A percentile compares a stretch with the other conserved stretches of the same genome.
These are phyloP conservation scores for Escovopsis weberi DNA, from an alignment of 2,329 filamentous ascomycete species.

Conservation along the genomic window DNA sequence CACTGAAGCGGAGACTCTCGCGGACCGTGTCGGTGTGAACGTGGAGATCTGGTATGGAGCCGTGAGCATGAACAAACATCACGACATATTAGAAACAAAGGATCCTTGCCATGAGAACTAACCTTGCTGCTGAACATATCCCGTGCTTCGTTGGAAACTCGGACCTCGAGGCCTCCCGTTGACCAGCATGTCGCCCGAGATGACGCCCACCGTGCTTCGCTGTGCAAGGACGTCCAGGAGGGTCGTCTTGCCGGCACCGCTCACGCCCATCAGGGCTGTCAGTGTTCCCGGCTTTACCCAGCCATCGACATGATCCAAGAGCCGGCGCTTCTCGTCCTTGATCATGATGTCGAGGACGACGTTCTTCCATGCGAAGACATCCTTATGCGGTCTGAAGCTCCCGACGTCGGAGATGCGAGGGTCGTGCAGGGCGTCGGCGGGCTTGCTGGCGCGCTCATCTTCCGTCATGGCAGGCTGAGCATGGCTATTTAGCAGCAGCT, in stretches of 20 bases:
- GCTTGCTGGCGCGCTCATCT: slow-evolving; percentile 15
- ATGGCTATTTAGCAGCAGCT: slow-evolving; percentile 18
- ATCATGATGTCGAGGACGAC: slow-evolving; percentile 60
- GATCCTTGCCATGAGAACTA: slow-evolving; percentile 1
- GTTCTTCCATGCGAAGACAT: slow-evolving; percentile 65
- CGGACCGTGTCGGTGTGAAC: slow-evolving; percentile 39
- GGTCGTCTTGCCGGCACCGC: slow-evolving; percentile 29
- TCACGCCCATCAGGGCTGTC: slow-evolving; percentile 61
- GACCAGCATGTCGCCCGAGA: slow-evolving; percentile 52
- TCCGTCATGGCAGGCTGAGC: slow-evolving; percentile 15
- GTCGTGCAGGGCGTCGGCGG: not conserved
- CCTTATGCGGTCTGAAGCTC: slow-evolving; percentile 28
- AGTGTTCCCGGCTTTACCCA: slow-evolving; percentile 85
- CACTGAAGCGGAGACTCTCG: slow-evolving; percentile 39
- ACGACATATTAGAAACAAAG: too few species aligned
- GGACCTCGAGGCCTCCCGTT: slow-evolving; percentile 41
- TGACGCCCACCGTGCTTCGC: slow-evolving; percentile 44
- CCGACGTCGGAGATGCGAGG: slow-evolving; percentile 11
- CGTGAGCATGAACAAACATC: not conserved
- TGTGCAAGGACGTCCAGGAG: slow-evolving; percentile 28
- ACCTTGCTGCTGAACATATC: slow-evolving; percentile 54
- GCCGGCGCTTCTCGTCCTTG: slow-evolving; percentile 53
- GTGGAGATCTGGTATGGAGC: slow-evolving; percentile 31
- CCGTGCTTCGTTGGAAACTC: slow-evolving; percentile 50
- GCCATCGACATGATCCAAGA: slow-evolving; percentile 68